phyloP scores from a whole-genome alignment of 305 asterid genomes.

The Petunia hybrid region DNA sequence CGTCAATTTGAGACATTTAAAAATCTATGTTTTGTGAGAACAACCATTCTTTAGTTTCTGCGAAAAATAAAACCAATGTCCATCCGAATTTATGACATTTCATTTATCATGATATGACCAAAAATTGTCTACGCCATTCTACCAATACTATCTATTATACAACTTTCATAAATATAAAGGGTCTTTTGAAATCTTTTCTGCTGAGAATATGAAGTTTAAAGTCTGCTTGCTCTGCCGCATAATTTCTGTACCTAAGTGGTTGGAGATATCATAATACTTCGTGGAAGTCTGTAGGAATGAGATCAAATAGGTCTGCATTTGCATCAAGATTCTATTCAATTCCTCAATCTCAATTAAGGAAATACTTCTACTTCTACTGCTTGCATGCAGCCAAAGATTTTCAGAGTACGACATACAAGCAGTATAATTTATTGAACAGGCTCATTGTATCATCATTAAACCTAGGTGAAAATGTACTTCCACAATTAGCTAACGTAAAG shows the following conservation, averaged over 20 bases:
- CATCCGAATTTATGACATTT: not conserved
- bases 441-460: not conserved
- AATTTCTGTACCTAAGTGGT: not conserved
- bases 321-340: not conserved
- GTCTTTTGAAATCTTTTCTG: slow-evolving; percentile 9
- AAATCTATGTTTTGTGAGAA: not conserved
- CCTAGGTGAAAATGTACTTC: not conserved
- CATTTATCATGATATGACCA: not conserved
- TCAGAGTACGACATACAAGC: not conserved
- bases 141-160: not conserved
- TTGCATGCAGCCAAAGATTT: not conserved
- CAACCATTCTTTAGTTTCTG: not conserved
- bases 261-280: not conserved
- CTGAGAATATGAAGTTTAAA: not conserved
- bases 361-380: not conserved
- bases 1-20: not conserved
- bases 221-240: not conserved
- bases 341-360: not conserved
- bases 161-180: slow-evolving; percentile 1
- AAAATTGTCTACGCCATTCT: not conserved
- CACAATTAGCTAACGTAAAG: not conserved
- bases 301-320: not conserved
- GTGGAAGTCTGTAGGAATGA: not conserved
- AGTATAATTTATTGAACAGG: slow-evolving; percentile 1
- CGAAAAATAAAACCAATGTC: not conserved